Base-by-base conservation (phyloP, 192 early-diverging fungal genomes). In the Rhizophlyctis rosea region DNA sequence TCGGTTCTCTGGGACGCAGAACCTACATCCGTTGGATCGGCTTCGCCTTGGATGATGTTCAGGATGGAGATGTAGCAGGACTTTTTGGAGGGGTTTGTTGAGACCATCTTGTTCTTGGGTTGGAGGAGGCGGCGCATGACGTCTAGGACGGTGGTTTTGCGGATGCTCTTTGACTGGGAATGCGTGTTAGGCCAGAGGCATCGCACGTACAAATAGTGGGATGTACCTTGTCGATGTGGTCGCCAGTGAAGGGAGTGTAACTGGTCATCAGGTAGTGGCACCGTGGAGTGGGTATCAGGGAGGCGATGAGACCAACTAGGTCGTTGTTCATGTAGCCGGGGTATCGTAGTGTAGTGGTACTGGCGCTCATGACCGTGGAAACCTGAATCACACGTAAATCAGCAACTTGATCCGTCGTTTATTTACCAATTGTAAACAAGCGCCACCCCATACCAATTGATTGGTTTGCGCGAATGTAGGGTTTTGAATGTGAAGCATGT, bases 291-390 rank as follows among this genome's bases (percentile, higher is more conserved):
- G 96, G 96, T 55, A 99, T 98, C 54, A 99, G 80, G 16, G 95
- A 94, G 1, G 96, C 89, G 24, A 98, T 82, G 69, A 99, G 87
- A 56, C 93, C 89, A 4, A 95, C 93, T 48, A 99, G 81, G 68
- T 99, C 95, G 72, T 99, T 99, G 81, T 99, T 96, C 96, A 99
- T 99, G 72, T 97, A 99, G 58, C 95, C 93, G 31, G 96, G 96
- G 76, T 99, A 99, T 57, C 96, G 88, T 47, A 99, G 76, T 16
- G 95, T 98, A 3, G 90, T 95, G 23, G 96, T 99, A 70, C 90
- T 91, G 16, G 96, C 94, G 31, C 89, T 90, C 86, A 99, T 96
- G 30, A 99, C 96, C 3, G 96, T 99, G 11, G 96, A 94, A n/a
- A 96, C 86, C 88, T 89, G 65, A 54, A 72, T 50, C 44, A 64